Percentiles rank a stretch among this genome's conserved stretches.
Conservation (phyloP, 2,329 filamentous ascomycete species). For the Podosphaera aphanis region DNA sequence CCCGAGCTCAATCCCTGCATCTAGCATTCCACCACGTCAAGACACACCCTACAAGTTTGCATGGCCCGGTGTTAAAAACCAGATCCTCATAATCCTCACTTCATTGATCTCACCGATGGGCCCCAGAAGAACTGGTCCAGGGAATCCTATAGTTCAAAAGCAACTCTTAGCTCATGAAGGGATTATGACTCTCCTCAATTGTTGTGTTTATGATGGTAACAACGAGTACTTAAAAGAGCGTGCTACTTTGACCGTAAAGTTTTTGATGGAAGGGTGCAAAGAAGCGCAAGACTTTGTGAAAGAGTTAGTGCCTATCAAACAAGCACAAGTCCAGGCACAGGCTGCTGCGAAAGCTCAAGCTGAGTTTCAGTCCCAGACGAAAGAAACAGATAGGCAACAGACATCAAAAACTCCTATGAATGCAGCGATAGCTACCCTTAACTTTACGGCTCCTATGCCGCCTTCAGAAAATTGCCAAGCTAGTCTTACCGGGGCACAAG, state of each 20-base stretch:
- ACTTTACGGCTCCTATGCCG: not conserved
- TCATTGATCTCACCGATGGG: slow-evolving; percentile 68
- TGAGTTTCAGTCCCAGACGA: slow-evolving; percentile 2
- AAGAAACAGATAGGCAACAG: slow-evolving; percentile 1
- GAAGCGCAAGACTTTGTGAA: slow-evolving; percentile 50
- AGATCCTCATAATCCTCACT: slow-evolving; percentile 75
- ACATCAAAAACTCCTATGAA: not conserved
- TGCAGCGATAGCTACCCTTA: not conserved
- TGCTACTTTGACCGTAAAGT: slow-evolving; percentile 72
- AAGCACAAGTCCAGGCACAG: slow-evolving; percentile 9
- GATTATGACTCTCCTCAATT: slow-evolving; percentile 69
- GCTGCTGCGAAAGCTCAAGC: slow-evolving; percentile 6
- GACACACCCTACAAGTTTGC: slow-evolving; percentile 40
- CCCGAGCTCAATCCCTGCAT: slow-evolving; percentile 15
- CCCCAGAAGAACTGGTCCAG: slow-evolving; percentile 31
- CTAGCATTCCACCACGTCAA: slow-evolving; percentile 28
- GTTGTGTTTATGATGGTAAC: slow-evolving; percentile 75
- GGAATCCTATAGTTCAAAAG: slow-evolving; percentile 55
- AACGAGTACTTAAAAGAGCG: slow-evolving; percentile 89
- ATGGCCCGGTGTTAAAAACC: slow-evolving; percentile 62
- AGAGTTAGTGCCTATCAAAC: slow-evolving; percentile 20
- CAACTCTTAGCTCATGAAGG: slow-evolving; percentile 72
- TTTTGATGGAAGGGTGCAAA: slow-evolving; percentile 50
- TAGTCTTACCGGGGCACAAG: slow-evolving; percentile 1
- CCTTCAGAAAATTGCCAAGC: not conserved